phyloP scores from a whole-genome alignment of 1,139 yeast species.

The Suhomyces coccinellae region DNA sequence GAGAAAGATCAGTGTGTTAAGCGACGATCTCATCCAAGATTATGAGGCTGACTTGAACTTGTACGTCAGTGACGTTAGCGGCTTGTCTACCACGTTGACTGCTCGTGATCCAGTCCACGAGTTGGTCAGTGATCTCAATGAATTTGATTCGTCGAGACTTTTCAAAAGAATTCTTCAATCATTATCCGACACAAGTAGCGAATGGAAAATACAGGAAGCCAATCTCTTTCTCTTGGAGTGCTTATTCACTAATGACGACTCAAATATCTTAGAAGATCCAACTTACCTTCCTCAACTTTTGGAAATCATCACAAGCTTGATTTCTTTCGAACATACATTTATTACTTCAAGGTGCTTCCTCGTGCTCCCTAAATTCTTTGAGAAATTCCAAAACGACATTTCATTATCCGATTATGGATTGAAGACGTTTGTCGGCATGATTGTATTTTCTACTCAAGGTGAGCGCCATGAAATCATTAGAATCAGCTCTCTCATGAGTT shows the following conservation, averaged over 20 bases:
- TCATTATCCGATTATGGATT: conserved; percentile 39
- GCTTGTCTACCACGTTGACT: conserved; percentile 49
- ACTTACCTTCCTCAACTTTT: conserved; percentile 25
- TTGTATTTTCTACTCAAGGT: conserved; percentile 26
- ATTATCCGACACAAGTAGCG: conserved; percentile 13
- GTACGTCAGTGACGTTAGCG: conserved; percentile 73
- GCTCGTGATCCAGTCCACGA: conserved; percentile 59
- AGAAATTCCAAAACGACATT: conserved; percentile 43
- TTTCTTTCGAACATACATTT: conserved; percentile 23
- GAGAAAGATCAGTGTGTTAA: conserved; percentile 3
- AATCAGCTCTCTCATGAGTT: conserved; percentile 52
- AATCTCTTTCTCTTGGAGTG: conserved; percentile 41
- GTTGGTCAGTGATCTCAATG: conserved; percentile 46
- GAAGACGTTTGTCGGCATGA: conserved; percentile 38
- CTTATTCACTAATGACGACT: conserved; percentile 48
- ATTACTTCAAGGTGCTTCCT: conserved; percentile 49
- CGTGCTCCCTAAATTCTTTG: conserved; percentile 56
- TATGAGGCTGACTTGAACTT: conserved; percentile 58
- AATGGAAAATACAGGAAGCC: conserved; percentile 37
- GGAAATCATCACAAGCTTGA: conserved; percentile 21
- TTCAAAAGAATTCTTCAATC: conserved; percentile 19
- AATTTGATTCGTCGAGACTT: conserved; percentile 32
- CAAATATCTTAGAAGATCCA: conserved; percentile 20
- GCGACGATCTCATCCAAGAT: conserved; percentile 21
- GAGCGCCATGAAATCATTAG: conserved; percentile 34